These are phyloP conservation scores for Sesbania bispinosa DNA, from an alignment of 306 rosid genomes.

Conservation along the genomic window DNA sequence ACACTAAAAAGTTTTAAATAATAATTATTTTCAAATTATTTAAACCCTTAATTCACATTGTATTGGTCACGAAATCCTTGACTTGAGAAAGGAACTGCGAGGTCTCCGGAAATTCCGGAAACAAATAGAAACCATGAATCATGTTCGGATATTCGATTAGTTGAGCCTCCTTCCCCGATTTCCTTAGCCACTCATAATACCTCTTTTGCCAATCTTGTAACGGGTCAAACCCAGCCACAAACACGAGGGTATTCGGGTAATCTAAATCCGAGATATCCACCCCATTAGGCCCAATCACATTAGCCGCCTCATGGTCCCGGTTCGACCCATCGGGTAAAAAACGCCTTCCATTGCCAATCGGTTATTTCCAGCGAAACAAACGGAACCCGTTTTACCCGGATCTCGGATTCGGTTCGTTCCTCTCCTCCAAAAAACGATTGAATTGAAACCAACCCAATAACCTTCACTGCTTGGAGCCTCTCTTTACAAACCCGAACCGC, in stretches of 20 bases:
- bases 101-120: constrained; percentile 43
- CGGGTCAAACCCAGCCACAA: constrained; percentile 65
- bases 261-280: constrained; percentile 40
- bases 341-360: constrained; percentile 60
- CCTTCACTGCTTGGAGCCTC: neutral
- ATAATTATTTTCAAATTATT: too few species aligned
- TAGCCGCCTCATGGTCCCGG: constrained; percentile 46
- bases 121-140: constrained; percentile 57
- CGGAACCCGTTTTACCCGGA: constrained; percentile 30
- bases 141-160: constrained; percentile 51
- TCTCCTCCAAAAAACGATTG: constrained; percentile 84
- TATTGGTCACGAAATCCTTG: constrained; percentile 40
- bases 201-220: constrained; percentile 61
- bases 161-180: constrained; percentile 45
- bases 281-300: constrained; percentile 59
- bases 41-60: neutral
- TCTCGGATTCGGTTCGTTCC: constrained; percentile 60
- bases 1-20: too few species aligned
- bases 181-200: constrained; percentile 54
- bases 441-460: constrained; percentile 52
- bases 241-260: constrained; percentile 57
- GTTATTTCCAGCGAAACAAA: constrained; percentile 31
- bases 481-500: constrained; percentile 31
- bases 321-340: constrained; percentile 41
- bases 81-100: constrained; percentile 25